Percentiles rank a stretch among this genome's conserved stretches.
phyloP scores from a whole-genome alignment of 352 stramenopile genomes.

The Pythium aphanidermatum region DNA sequence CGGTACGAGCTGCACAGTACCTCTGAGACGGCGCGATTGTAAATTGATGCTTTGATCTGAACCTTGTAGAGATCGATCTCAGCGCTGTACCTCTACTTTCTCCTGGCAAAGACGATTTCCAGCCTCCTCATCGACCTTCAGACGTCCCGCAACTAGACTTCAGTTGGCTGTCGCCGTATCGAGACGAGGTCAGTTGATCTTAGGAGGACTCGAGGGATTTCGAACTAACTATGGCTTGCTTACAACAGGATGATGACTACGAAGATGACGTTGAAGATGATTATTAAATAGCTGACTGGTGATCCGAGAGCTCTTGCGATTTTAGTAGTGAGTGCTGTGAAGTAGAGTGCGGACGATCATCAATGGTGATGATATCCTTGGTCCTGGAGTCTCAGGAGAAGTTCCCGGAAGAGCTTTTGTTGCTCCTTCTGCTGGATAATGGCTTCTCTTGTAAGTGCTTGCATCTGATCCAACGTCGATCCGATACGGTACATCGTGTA shows the following conservation, averaged over 20 bases:
- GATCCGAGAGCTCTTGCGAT: slow-evolving; percentile 7
- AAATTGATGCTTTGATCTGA: no score
- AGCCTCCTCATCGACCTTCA: slow-evolving; percentile 13
- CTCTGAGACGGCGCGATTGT: no score
- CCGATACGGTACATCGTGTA: slow-evolving; percentile 65
- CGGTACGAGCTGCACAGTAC: no score
- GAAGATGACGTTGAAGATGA: slow-evolving; percentile 28
- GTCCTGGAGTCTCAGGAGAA: slow-evolving; percentile 35
- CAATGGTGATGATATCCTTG: no score
- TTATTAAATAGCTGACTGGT: slow-evolving; percentile 16
- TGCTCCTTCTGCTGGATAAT: slow-evolving; percentile 59
- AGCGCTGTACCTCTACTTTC: slow-evolving; percentile 9
- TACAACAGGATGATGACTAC: slow-evolving; percentile 31
- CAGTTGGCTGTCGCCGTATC: slow-evolving; percentile 36
- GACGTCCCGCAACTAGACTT: slow-evolving; percentile 49
- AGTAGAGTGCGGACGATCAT: no score
- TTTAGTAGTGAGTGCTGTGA: no score
- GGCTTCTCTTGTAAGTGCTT: slow-evolving; percentile 41
- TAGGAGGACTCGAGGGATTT: no score
- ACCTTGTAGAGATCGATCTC: slow-evolving; percentile 7
- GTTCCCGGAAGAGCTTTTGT: slow-evolving; percentile 52
- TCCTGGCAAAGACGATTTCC: background rate
- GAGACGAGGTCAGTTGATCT: slow-evolving; percentile 44
- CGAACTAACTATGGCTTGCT: no score
- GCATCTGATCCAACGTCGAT: slow-evolving; percentile 53